Evolutionary conservation across 169 alveolate species (phyloP).

Genomic region (Besnoitia besnoiti): DNA sequence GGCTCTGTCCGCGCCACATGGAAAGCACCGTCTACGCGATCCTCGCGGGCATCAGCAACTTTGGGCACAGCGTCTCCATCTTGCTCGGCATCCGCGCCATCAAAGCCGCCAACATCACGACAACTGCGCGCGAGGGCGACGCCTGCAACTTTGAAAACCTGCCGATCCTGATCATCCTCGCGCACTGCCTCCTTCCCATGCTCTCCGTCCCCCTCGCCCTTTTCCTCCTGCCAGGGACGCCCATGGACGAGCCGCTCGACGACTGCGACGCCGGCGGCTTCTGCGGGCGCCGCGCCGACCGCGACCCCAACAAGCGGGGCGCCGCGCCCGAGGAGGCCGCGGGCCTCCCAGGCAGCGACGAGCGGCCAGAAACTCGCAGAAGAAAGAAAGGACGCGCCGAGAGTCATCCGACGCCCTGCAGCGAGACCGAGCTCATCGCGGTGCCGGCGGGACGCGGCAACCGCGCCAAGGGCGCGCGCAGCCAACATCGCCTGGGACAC

Average conservation of each 20-base stretch:
- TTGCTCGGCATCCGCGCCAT: constrained; percentile 17
- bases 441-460: background rate
- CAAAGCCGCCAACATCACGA: constrained; percentile 22
- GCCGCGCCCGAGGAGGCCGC: background rate
- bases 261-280: background rate
- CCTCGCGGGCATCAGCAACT: constrained; percentile 41
- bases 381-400: background rate
- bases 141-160: constrained; percentile 31
- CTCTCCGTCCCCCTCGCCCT: background rate
- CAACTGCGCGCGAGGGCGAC: background rate
- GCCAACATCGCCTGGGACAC: background rate
- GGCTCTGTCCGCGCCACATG: constrained; percentile 37
- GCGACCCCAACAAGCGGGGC: background rate
- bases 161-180: background rate
- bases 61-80: constrained; percentile 15
- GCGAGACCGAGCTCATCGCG: background rate
- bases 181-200: constrained; percentile 1
- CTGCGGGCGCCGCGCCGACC: background rate
- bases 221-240: background rate
- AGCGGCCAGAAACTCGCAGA: background rate
- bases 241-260: background rate
- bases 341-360: background rate
- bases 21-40: constrained; percentile 58
- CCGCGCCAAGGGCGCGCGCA: background rate
- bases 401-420: no score